Evolutionary conservation across 169 alveolate genomes (phyloP).

Genomic region (Plasmodium reichenowi): DNA sequence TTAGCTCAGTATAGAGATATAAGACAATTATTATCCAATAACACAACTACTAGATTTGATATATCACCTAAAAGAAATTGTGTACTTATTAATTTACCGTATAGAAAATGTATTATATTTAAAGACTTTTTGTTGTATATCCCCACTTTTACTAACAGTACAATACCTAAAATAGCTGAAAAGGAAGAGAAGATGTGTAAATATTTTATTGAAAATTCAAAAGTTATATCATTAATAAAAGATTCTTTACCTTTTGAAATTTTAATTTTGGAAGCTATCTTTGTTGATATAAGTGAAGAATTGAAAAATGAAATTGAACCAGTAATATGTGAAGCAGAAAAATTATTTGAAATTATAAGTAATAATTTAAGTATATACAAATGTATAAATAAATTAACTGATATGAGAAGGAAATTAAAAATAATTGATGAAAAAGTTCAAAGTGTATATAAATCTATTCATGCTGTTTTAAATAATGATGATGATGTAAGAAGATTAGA

Average conservation of each 20-base stretch:
- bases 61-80: conserved; percentile 76
- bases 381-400: conserved; percentile 81
- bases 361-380: conserved; percentile 79
- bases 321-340: conserved; percentile 80
- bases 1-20: conserved; percentile 77
- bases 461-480: conserved; percentile 81
- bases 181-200: conserved; percentile 72
- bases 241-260: conserved; percentile 80
- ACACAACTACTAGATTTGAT: conserved; percentile 65
- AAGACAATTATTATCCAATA: conserved; percentile 66
- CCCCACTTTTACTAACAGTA: conserved; percentile 63
- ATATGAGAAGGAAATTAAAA: conserved; percentile 80
- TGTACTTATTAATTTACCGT: conserved; percentile 63
- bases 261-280: conserved; percentile 79
- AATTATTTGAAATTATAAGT: conserved; percentile 77
- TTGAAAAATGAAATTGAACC: conserved; percentile 79
- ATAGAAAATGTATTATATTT: conserved; percentile 75
- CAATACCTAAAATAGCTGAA: conserved; percentile 51
- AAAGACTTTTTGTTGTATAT: conserved; percentile 62
- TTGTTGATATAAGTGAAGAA: conserved; percentile 80
- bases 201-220: conserved; percentile 74
- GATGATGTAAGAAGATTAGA: conserved; percentile 83
- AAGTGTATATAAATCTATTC: conserved; percentile 83
- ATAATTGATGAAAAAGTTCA: conserved; percentile 79
- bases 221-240: conserved; percentile 68